Evolutionary conservation across 306 rosid genomes (phyloP), one percentile per base, ranked within the genome.

Genomic region (Trifolium fragiferum): DNA sequence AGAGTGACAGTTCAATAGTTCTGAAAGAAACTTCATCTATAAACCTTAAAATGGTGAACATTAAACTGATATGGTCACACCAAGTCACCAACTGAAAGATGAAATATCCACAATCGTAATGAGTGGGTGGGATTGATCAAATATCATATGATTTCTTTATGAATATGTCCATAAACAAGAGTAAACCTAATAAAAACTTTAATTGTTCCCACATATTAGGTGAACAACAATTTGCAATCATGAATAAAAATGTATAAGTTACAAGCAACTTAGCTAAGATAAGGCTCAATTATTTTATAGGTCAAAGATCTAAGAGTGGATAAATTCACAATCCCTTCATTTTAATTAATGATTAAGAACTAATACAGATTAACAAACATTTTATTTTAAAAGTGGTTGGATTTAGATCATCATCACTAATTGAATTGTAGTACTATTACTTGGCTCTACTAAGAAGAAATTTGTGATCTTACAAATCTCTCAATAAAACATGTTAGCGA

Each of bases 71-170:
- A 65, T 41, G 32, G 68, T 63, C 70, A 60, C 60, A 57, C 27
- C 13, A 18, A 53, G 60, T 19, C 79, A 61, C 67, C 23, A 47
- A 70, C 72, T 72, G 16, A 58, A 66, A 58, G 67, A 66, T 58
- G 9, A 76, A 71, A 33, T 55, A 65, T 80, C 66, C 40, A 37
- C 20, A 8, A 25, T 67, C 70, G 43, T 54, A 35, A 61, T 50
- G 41, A 67, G 59, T 40, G 68, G 57, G 51, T 40, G 73, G 46
- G 62, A 20, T 74, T 59, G 41, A 58, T 10, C 64, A 58, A 58
- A 25, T 58, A 11, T 57, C n/a, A n/a, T 15, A 5, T 13, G 62
- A 2, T 57, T 57, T 25, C 5, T 58, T 27, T 16, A 58, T 58
- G 15, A 19, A 58, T 58, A 4, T 58, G 11, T 10, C 11, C 8